Percentiles rank a stretch among this genome's conserved stretches.
Conservation (phyloP, 352 stramenopile genomes). For the Thalassiosira ordinaria region DNA sequence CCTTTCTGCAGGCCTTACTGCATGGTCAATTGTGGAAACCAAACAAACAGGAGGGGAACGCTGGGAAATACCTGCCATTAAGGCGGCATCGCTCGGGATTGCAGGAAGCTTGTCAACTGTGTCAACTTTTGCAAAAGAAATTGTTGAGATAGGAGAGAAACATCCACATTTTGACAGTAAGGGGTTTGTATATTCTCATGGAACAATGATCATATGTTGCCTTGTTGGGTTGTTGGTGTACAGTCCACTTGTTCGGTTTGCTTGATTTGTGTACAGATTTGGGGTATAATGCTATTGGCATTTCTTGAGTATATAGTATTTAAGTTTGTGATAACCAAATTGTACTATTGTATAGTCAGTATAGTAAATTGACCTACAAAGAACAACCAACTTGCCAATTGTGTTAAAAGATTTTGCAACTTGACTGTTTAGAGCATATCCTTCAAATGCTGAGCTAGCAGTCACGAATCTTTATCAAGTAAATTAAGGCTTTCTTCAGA, state of each 20-base stretch:
- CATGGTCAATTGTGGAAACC: constrained; percentile 32
- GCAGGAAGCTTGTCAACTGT: constrained; percentile 78
- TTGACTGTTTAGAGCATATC: too few species aligned
- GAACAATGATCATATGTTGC: constrained; percentile 44
- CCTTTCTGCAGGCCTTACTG: constrained; percentile 53
- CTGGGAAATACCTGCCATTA: constrained; percentile 42
- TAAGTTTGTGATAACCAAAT: too few species aligned
- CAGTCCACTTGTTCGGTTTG: constrained; percentile 30
- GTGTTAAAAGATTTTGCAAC: too few species aligned
- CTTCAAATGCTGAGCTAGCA: too few species aligned
- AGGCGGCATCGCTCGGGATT: constrained; percentile 63
- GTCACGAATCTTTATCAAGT: too few species aligned
- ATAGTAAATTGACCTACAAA: too few species aligned
- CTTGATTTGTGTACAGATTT: too few species aligned
- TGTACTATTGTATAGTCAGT: too few species aligned
- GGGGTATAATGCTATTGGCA: too few species aligned
- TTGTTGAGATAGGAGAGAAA: constrained; percentile 50
- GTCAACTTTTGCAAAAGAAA: constrained; percentile 77
- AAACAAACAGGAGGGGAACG: constrained; percentile 6
- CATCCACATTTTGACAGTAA: constrained; percentile 50
- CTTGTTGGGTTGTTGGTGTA: constrained; percentile 46
- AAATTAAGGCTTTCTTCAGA: too few species aligned
- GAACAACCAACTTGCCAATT: too few species aligned
- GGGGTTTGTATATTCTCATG: constrained; percentile 46
- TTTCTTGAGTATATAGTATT: too few species aligned